Evolutionary conservation across 306 rosid genomes (phyloP).

Genomic region (Cotoneaster glaucophyllus): DNA sequence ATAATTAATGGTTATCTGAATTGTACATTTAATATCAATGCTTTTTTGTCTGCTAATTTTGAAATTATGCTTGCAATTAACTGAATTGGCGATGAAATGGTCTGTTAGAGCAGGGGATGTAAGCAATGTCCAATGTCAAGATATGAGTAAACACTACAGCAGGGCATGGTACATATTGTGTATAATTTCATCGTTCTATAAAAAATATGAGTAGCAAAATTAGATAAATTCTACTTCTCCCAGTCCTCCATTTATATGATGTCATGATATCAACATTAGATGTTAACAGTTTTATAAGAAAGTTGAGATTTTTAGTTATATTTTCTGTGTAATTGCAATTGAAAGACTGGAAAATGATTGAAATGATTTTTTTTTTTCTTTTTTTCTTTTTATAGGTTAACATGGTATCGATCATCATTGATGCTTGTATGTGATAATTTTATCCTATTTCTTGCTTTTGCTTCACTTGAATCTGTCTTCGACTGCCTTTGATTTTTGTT

Average conservation of each 20-base stretch:
- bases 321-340: no score
- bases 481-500: no score
- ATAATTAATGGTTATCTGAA: conserved; percentile 8
- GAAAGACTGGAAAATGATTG: no score
- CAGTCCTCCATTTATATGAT: background rate
- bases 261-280: background rate
- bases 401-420: no score
- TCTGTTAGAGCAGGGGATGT: conserved; percentile 70
- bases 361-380: no score
- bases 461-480: no score
- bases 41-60: conserved; percentile 3
- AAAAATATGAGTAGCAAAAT: background rate
- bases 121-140: conserved; percentile 80
- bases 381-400: no score
- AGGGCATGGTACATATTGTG: conserved; percentile 42
- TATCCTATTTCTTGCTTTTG: no score
- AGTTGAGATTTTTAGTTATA: no score
- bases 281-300: no score
- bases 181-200: conserved; percentile 8
- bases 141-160: conserved; percentile 81
- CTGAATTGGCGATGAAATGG: conserved; percentile 75
- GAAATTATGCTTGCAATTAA: conserved; percentile 42
- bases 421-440: no score
- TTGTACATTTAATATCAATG: conserved; percentile 1
- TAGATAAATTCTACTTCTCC: background rate